Percentiles rank a stretch among this genome's conserved stretches.
Evolutionary conservation across 129 eudicot species (phyloP).

Genomic region (Flaveria ramosissima): DNA sequence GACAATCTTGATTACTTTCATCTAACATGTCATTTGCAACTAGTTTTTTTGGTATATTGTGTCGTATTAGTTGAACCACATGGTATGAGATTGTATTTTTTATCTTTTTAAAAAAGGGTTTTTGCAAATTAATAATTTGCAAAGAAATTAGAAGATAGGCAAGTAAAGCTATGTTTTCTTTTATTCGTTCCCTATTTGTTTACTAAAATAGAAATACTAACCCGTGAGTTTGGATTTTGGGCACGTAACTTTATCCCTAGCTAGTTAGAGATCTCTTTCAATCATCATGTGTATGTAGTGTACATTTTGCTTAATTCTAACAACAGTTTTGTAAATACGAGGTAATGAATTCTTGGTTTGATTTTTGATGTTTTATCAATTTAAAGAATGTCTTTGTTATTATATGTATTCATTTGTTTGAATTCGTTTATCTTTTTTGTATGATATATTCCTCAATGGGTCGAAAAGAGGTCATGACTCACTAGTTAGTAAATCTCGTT

Average conservation of each 20-base stretch:
- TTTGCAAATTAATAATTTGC: conserved; percentile 29
- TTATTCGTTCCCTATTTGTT: conserved; percentile 32
- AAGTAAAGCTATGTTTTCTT: conserved; percentile 34
- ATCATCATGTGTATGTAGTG: conserved; percentile 52
- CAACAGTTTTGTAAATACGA: conserved; percentile 53
- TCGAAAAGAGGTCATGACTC: too few species aligned
- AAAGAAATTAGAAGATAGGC: conserved; percentile 31
- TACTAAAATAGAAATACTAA: conserved; percentile 43
- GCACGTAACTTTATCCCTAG: conserved; percentile 52
- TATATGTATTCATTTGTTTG: not conserved
- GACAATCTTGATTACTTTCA: not conserved
- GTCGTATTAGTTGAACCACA: not conserved
- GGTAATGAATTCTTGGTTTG: conserved; percentile 29
- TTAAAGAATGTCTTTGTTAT: not conserved
- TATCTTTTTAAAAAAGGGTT: conserved; percentile 7
- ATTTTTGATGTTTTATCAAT: conserved; percentile 18
- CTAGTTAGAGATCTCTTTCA: conserved; percentile 34
- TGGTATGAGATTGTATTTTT: conserved; percentile 16
- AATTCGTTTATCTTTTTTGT: too few species aligned
- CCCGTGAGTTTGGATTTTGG: conserved; percentile 59
- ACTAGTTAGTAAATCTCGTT: too few species aligned
- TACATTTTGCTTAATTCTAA: conserved; percentile 52
- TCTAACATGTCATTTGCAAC: conserved; percentile 11
- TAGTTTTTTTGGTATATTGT: conserved; percentile 8
- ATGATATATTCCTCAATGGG: too few species aligned